Evolutionary conservation across 2,329 filamentous ascomycete genomes (phyloP), one percentile per base, ranked within the genome.

Genomic region (Pyrenophora seminiperda): DNA sequence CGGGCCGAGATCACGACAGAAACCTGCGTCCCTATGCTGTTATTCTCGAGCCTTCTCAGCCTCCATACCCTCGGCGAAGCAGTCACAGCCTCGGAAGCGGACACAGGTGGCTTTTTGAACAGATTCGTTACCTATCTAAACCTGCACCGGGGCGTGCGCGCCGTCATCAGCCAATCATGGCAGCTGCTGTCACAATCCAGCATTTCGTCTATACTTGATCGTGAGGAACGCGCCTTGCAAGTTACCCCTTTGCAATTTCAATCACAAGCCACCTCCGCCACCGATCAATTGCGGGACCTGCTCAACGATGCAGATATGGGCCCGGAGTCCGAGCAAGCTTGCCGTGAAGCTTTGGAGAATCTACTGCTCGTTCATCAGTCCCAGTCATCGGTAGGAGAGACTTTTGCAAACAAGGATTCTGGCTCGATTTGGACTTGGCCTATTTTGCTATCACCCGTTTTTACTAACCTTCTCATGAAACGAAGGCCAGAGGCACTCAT

Each of bases 401-500:
- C 36, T 53, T 45, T 40, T 22, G 4, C 17, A 24, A 22, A 36
- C 48, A 46, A 36, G 29, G 31, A 44, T 11, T 15, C 31, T 14
- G 50, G 47, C 18, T 27, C 54, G 37, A 51, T 65, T 22, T 61
- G 55, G 52, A 29, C 49, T 19, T 63, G 57, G 61, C 61, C 62
- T 20, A 47, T 54, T 14, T 46, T 58, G 22, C 30, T 65, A 13
- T 61, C 61, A 3, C 50, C 48, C 19, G 46, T 36, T 7, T 65
- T 57, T 30, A 61, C 59, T 6, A 43, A 56, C 18, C 51, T 59
- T 9, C 27, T 65, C n/a, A 34, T 47, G 37, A 59, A 53, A 41
- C 59, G 59, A 15, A 55, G 41, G 4, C 55, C 61, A 1, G 54
- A 62, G 30, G 54, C 62, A 5, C 51, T 65, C 15, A 61, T 65